Evolutionary conservation across 2,329 filamentous ascomycete genomes (phyloP).

Genomic region (Ophiostoma triangulosporum): DNA sequence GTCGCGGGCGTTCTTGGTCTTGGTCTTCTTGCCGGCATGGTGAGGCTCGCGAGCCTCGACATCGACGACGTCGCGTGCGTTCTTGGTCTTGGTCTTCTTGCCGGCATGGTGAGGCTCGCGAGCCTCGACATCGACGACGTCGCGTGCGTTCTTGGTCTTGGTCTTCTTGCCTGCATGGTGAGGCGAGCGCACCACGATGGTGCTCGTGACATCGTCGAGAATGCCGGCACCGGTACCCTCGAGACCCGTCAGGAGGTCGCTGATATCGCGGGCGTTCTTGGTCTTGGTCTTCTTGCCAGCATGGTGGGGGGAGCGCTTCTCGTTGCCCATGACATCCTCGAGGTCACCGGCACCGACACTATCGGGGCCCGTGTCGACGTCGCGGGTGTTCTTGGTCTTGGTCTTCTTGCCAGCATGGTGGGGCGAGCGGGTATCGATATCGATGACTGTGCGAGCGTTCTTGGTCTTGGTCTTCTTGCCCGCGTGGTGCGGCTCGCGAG

Average conservation of each 20-base stretch:
- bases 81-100: constrained; percentile 11
- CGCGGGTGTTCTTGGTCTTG: constrained; percentile 5
- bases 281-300: constrained; percentile 11
- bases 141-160: neutral
- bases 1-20: constrained; percentile 4
- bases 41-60: constrained; percentile 12
- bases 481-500: constrained; percentile 14
- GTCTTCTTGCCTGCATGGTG: constrained; percentile 16
- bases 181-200: constrained; percentile 14
- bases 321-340: no score
- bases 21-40: constrained; percentile 16
- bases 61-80: constrained; percentile 4
- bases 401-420: constrained; percentile 11
- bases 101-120: constrained; percentile 7
- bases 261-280: constrained; percentile 7
- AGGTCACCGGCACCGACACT: neutral
- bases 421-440: constrained; percentile 3
- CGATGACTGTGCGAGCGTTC: neutral
- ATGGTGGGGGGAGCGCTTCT: constrained; percentile 10
- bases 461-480: constrained; percentile 11
- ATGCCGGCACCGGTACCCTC: constrained; percentile 8
- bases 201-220: neutral
- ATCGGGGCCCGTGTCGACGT: neutral
- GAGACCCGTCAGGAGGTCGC: neutral
- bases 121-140: neutral